Base-by-base conservation (phyloP, 1,284 basidiomycete genomes). In the Termitomyces sp. region DNA sequence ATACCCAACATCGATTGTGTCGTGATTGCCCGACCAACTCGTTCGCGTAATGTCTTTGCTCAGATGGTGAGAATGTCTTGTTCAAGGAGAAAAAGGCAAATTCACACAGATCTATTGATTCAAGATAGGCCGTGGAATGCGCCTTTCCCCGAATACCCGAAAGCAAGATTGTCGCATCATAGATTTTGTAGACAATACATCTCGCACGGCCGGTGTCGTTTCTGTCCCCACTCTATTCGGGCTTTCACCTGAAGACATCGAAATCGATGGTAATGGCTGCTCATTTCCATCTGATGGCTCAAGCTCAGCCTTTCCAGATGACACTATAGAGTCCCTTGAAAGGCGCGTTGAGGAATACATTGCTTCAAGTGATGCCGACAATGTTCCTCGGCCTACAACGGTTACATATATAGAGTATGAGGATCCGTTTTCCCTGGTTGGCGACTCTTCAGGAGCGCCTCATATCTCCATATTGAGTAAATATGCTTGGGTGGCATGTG, bases 1-100 rank as follows among this genome's bases (percentile, higher is more conserved):
- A 91, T 95, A 48, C 92, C 91, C 0, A 91, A 92, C 63, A 91
- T 98, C 52, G 96, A 98, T 65, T 97, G 94, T 60, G 81, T 98
- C 7, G 69, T 98, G 26, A 76, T 98, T 9, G 92, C 88, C 17
- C 79, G 90, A 33, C 92, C 95, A 9, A 98, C 96, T 0, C 79
- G 88, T 26, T 97, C 94, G 10, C 79, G 84, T 31, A 98, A 96
- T 67, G 70, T 97, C 7, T 94, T 95, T 63, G 83, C 90, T 3
- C 96, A 98, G 66, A 99, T 98, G 94, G 92, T 90, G 57, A 42
- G 75, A 26, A 9, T 21, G 55, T 21, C 34, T n/a, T 40, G 10
- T 19, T 24, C 17, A n/a, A 28, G 28, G 0, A 33, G 8, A 17
- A 49, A 13, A 28, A 38, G 12, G 19, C 3, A 17, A n/a, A 30